Evolutionary conservation across 2,329 filamentous ascomycete genomes (phyloP).

Genomic region (Penicillium sp.): DNA sequence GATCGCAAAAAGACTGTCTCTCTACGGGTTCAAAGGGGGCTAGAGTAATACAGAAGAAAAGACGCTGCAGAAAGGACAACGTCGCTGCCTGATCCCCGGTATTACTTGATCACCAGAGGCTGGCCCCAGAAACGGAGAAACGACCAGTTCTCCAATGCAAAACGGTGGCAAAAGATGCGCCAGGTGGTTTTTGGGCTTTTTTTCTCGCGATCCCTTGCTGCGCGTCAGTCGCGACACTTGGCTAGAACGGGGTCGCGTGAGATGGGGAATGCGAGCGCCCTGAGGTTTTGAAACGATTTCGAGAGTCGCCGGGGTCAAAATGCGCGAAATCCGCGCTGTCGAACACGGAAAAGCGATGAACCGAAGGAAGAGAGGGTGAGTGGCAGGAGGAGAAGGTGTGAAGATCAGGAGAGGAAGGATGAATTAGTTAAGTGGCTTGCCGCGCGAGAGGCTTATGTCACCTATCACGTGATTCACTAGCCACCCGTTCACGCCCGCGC

Average conservation of each 20-base stretch:
- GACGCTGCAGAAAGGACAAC: constrained; percentile 31
- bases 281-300: neutral
- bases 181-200: constrained; percentile 17
- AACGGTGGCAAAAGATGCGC: constrained; percentile 20
- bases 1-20: constrained; percentile 29
- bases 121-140: constrained; percentile 25
- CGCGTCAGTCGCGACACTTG: constrained; percentile 30
- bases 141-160: constrained; percentile 13
- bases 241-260: constrained; percentile 35
- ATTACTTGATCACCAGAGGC: constrained; percentile 37
- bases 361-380: neutral
- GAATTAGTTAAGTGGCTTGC: constrained; percentile 7
- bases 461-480: constrained; percentile 11
- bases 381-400: neutral
- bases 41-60: constrained; percentile 45
- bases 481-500: constrained; percentile 7
- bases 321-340: neutral
- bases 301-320: neutral
- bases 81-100: constrained; percentile 34
- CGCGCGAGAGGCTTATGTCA: constrained; percentile 9
- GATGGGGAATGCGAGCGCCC: constrained; percentile 4
- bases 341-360: constrained; percentile 5
- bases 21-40: constrained; percentile 45
- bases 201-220: constrained; percentile 28
- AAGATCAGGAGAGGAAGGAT: constrained; percentile 12